Evolutionary conservation across 148 eudicot genomes (phyloP), one percentile per base, ranked within the genome.

Genomic region (Selenicereus undatus): DNA sequence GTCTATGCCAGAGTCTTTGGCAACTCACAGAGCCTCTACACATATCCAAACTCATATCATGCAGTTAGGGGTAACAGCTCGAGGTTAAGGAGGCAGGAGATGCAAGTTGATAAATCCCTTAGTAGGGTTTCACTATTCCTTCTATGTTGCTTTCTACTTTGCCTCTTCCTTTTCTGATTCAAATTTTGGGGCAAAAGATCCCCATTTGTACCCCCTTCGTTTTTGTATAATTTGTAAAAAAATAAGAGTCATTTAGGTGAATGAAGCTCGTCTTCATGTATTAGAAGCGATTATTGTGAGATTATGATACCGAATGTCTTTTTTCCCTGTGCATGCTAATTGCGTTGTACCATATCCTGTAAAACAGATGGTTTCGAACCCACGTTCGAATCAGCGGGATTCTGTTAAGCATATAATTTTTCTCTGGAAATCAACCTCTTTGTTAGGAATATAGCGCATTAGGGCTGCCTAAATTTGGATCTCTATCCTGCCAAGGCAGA

Each of bases 1-100:
- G 89, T 94, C n/a, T 92, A 91, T 74, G 89, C 93, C 0, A 85
- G 92, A 70, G 88, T 91, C 54, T 94, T 90, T 79, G 97, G 98
- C 26, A 88, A 91, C 82, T 86, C 98, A 3, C 86, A 84, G 75
- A 84, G 85, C 30, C 58, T 88, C 65, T 86, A 82, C 50, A 13
- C 92, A 0, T 86, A 86, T 74, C 90, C 91, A 0, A 90, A 91
- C 75, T 86, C 93, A 0, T 86, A 91, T 71, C 83, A 89, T 66
- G 16, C 71, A 2, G 79, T 71, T 4, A 84, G 83, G 74, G 84
- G 76, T 66, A 87, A 83, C 48, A 85, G 73, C 42, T 85, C 94
- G 4, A 89, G 96, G 83, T 79, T 88, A 81, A 85, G 94, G 71
- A 88, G 98, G 87, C 90, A 78, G 75, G 91, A 89, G 81, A 82